Base-by-base conservation (phyloP, 192 early-diverging fungal genomes). In the Backusella macrospora region DNA sequence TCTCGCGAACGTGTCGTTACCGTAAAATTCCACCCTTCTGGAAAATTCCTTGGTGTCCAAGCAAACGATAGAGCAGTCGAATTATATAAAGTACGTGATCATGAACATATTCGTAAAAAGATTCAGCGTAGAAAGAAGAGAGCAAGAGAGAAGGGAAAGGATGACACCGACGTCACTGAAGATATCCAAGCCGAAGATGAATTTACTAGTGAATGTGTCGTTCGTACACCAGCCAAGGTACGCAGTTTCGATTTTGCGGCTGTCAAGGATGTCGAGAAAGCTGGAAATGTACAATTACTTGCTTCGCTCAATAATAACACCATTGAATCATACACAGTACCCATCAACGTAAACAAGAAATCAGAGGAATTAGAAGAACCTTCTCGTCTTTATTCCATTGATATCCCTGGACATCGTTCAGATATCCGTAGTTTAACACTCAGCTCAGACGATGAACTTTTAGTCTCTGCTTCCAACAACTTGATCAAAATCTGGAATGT, bases 381-480 rank as follows among this genome's bases (percentile, higher is more conserved):
- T n/a, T 78, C 85, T 63, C 85, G 90, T 66, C 73, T 86, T 46
- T 86, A 87, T 65, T 84, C 91, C 9, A 73, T 99, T 37, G 96
- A 98, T 76, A 77, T 94, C 39, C 85, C 86, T 14, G 98, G 98
- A 12, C 98, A 99, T 81, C 88, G 98, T 23, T 87, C 89, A 23
- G 98, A 99, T 81, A 87, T 96, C 42, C 93, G 96, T 44, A 88
- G 94, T 12, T 81, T 99, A 62, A 89, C 94, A n/a, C 81, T 99
- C 44, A 96, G 93, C 76, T 87, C 89, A 7, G 95, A 98, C 81
- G 94, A 95, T 76, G 92, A 93, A 75, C 78, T 96, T 59, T 81
- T 98, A 7, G 91, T 89, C 23, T 94, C 96, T 49, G 96, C 91
- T 7, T 95, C 96, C n/a, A 91, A 90, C 78, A 85, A 90, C 76